Evolutionary conservation across 441 rosid species (phyloP).

Genomic region (Omphalea diandra): DNA sequence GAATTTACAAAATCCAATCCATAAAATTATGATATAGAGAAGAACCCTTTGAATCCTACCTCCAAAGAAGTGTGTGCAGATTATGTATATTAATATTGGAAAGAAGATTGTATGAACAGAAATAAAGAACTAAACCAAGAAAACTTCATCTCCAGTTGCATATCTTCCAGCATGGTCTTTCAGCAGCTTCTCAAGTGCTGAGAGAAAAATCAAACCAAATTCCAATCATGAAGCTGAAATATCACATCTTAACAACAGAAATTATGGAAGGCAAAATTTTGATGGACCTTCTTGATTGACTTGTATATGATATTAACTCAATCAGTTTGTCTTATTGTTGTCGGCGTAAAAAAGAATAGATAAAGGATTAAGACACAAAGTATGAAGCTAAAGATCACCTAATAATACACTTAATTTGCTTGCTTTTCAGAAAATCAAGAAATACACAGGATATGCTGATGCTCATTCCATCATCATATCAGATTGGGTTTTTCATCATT

Average conservation of each 20-base stretch:
- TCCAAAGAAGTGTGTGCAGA: not conserved
- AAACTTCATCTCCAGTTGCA: slow-evolving; percentile 75
- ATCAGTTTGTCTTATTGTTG: not conserved
- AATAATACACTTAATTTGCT: not conserved
- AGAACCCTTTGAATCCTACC: no score
- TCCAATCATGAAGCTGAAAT: not conserved
- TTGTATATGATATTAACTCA: not conserved
- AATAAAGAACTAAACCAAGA: slow-evolving; percentile 40
- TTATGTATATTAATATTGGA: not conserved
- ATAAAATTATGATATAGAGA: no score
- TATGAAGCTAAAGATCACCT: not conserved
- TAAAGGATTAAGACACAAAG: not conserved
- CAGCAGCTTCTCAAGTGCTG: slow-evolving; percentile 76
- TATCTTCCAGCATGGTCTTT: slow-evolving; percentile 58
- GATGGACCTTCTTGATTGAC: not conserved
- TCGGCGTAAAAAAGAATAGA: not conserved
- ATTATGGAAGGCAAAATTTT: not conserved
- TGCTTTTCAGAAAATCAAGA: not conserved
- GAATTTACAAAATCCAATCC: no score
- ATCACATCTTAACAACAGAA: not conserved
- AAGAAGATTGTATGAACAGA: not conserved
- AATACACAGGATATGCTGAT: not conserved
- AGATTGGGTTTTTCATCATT: no score
- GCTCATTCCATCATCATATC: no score
- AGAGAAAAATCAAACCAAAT: slow-evolving; percentile 25